Evolutionary conservation across 1,284 basidiomycete genomes (phyloP), one percentile per base, ranked within the genome.

Genomic region (Leccinum fuscescens): DNA sequence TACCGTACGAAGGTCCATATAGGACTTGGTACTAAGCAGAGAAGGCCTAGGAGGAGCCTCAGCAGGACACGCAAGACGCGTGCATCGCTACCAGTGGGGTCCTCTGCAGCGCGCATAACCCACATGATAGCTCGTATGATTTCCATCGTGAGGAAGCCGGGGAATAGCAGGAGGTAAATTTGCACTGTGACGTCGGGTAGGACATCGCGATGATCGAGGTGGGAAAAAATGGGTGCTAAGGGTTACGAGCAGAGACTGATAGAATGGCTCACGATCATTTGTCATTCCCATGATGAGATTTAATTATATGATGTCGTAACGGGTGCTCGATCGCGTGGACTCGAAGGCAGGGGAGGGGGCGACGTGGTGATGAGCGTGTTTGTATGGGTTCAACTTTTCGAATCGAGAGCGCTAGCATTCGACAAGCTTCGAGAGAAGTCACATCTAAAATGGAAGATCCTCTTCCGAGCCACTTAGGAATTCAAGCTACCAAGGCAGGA

Each of bases 381-480:
- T 35, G 1, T 1, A 3, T 4, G 15, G 7, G 35, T 59, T 57
- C 58, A 39, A 22, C 58, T 20, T 27, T 35, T 42, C 14, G 6
- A 27, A n/a, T 31, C 3, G 24, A 9, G 22, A 7, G 22, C 55
- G 20, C 24, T 11, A 3, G 22, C 24, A 3, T 6, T 11, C 20
- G 6, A 14, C 39, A 20, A n/a, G 5, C 24, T 57, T 33, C 22
- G 22, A 15, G 50, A 15, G 53, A 63, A 66, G 37, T 20, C 33
- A n/a, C 6, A 48, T 44, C 22, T 15, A 29, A 59, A 48, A 63
- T 62, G 15, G 65, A 53, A 67, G 50, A 4, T 15, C 52, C 27
- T n/a, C 22, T 48, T 9, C 46, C 27, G 3, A 52, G 29, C 27
- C 31, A 29, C 11, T 15, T 29, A 24, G 12, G 24, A 29, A 29